A percentile compares a stretch with the other conserved stretches of the same genome.
Evolutionary conservation across 345 rosid genomes (phyloP).

Genomic region (Garcia nutans): DNA sequence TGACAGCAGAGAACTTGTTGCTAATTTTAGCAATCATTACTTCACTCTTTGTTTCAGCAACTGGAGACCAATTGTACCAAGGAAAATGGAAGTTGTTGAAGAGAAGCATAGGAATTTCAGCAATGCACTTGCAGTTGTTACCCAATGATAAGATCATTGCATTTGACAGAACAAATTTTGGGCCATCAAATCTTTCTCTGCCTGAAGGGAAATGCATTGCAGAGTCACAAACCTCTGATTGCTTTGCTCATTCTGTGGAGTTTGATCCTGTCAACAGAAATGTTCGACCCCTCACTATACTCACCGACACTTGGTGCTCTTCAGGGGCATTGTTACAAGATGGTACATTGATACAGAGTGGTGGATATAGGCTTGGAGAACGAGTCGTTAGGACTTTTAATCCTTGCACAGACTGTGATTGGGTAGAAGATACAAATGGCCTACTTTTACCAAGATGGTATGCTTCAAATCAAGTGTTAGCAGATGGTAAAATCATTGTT

Average conservation of each 20-base stretch:
- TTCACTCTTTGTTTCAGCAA: slow-evolving; percentile 8
- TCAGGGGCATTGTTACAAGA: slow-evolving; percentile 19
- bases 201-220: slow-evolving; percentile 35
- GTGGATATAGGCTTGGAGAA: slow-evolving; percentile 25
- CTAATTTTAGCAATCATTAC: slow-evolving; percentile 5
- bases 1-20: slow-evolving; percentile 13
- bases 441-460: slow-evolving; percentile 38
- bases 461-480: slow-evolving; percentile 37
- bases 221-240: slow-evolving; percentile 17
- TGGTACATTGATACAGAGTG: slow-evolving; percentile 26
- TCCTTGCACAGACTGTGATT: slow-evolving; percentile 20
- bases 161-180: slow-evolving; percentile 34
- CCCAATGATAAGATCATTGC: slow-evolving; percentile 23
- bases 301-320: slow-evolving; percentile 33
- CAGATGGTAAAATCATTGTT: slow-evolving; percentile 35
- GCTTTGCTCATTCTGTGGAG: slow-evolving; percentile 31
- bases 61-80: slow-evolving; percentile 2
- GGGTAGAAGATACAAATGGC: slow-evolving; percentile 18
- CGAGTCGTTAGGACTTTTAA: slow-evolving; percentile 20
- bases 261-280: slow-evolving; percentile 16
- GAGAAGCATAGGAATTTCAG: slow-evolving; percentile 35
- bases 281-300: slow-evolving; percentile 28
- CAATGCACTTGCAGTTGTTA: slow-evolving; percentile 38
- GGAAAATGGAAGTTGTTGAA: slow-evolving; percentile 23
- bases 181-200: slow-evolving; percentile 45